Evolutionary conservation across 108 stramenopile genomes (phyloP), one percentile per base, ranked within the genome.

Genomic region (Thalassiosira profunda): DNA sequence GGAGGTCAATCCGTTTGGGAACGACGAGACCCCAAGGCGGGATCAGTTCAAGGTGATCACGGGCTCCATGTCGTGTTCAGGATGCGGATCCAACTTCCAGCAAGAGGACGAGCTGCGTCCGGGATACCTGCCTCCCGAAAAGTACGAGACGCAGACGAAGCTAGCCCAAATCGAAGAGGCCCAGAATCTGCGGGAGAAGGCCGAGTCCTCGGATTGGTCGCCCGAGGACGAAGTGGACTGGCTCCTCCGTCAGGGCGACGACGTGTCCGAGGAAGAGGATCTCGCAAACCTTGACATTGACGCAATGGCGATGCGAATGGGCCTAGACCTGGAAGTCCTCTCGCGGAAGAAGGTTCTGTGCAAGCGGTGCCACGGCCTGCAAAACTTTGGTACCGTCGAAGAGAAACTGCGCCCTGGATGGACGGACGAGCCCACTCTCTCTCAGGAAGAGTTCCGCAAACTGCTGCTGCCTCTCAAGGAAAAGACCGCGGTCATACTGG

Each of bases 41-140:
- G 77, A 86, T 7, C 60, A 71, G 24, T 88, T 84, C 56, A 84
- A 69, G 45, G 60, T 96, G 17, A 81, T 93, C 42, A 75, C 86
- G 7, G 82, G 91, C 43, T 81, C 95, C 54, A 90, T 90, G 90
- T 65, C 77, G 26, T 96, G 95, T 47, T 80, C 92, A 11, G 95
- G 88, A 6, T 96, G 95, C 65, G 95, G 95, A 57, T 66, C 82
- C 15, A 81, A 88, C 66, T 96, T 96, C 74, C 95, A 96, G 67
- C 63, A 58, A 33, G 63, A 67, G 5, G 72, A 91, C 46, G 84
- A 90, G 8, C 21, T 63, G 2, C 73, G 74, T 17, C 92, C 95
- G 34, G 95, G 95, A 21, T 96, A 73, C 66, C 65, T 96, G 42
- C 91, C 90, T 14, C 56, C 55, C 21, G 88, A 89, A 63, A 96